Evolutionary conservation across 495 filamentous ascomycete species (phyloP).

Genomic region (Lepraria neglecta): DNA sequence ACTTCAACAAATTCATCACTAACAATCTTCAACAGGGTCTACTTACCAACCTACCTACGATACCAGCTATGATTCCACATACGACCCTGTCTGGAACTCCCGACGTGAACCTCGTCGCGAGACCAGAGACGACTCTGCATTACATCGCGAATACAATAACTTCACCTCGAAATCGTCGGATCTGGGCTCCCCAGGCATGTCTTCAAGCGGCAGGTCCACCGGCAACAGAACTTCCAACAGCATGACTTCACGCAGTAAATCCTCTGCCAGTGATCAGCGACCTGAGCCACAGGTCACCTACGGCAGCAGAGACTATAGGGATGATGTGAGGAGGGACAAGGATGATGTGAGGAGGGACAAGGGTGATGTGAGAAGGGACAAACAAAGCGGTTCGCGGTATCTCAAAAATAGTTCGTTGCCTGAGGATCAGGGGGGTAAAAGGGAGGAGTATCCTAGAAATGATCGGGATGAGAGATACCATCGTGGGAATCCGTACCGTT

Average conservation of each 20-base stretch:
- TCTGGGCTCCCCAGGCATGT: background rate
- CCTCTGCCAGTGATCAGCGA: background rate
- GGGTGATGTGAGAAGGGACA: too few relatives aligned
- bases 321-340: too few relatives aligned
- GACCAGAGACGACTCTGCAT: too few relatives aligned
- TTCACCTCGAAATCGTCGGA: too few relatives aligned
- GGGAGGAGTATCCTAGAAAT: too few relatives aligned
- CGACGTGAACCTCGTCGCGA: background rate
- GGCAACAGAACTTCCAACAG: background rate
- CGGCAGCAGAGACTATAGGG: background rate
- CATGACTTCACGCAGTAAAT: background rate
- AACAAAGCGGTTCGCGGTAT: too few relatives aligned
- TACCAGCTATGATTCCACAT: background rate
- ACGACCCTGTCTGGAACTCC: conserved; percentile 3
- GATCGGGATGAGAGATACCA: too few relatives aligned
- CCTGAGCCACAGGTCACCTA: background rate
- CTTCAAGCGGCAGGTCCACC: background rate
- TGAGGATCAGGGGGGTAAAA: too few relatives aligned
- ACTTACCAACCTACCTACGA: background rate
- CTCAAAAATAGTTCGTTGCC: too few relatives aligned
- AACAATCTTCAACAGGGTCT: background rate
- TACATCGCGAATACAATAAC: too few relatives aligned
- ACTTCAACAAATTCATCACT: background rate
- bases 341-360: too few relatives aligned
- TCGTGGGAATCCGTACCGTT: too few relatives aligned